Base-by-base conservation (phyloP, 2,329 filamentous ascomycete species). In the Trichoderma semiorbis region DNA sequence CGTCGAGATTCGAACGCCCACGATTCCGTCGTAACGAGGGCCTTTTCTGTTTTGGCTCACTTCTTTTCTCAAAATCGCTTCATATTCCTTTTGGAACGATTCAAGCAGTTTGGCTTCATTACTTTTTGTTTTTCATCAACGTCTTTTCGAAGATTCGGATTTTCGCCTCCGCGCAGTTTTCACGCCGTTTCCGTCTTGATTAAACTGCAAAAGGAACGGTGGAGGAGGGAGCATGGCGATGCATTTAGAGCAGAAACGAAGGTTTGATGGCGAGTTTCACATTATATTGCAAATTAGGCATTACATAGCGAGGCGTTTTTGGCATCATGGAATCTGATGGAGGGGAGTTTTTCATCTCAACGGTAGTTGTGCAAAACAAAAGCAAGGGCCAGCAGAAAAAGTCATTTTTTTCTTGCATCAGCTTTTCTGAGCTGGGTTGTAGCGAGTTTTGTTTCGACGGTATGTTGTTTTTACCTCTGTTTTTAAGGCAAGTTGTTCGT, bases 261-360 rank as follows among this genome's bases (percentile, higher is more conserved):
- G 60, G 21, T 53, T 39, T 32, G n/a, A 16, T 21, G 5, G 43
- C n/a, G 16, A 8, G 8, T 24, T 70, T 16, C 3, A 70, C n/a
- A 63, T 55, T 18, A 39, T 18, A 43, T 32, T 24, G 21, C 53
- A 34, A 34, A 62, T 43, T 74, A 76, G 64, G 21, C 78, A 81
- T 80, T 80, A 79, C 79, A 81, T 81, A 80, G 80, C 79, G 80
- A 69, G 79, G 79, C 79, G 79, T 80, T 77, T 39, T 61, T 61
- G 66, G 58, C 26, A 34, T 24, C 8, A 12, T 24, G 47, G 60
- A 43, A 63, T 66, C 30, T 66, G 16, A 67, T 24, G 2, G 1
- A 8, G n/a, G n/a, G 43, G 43, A 12, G 43, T 39, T 18, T 50
- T 21, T 14, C n/a, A 50, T 53, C 47, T 50, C 43, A 50, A 21